Evolutionary conservation across 345 rosid species (phyloP).

Genomic region (Microthlaspi erraticum): DNA sequence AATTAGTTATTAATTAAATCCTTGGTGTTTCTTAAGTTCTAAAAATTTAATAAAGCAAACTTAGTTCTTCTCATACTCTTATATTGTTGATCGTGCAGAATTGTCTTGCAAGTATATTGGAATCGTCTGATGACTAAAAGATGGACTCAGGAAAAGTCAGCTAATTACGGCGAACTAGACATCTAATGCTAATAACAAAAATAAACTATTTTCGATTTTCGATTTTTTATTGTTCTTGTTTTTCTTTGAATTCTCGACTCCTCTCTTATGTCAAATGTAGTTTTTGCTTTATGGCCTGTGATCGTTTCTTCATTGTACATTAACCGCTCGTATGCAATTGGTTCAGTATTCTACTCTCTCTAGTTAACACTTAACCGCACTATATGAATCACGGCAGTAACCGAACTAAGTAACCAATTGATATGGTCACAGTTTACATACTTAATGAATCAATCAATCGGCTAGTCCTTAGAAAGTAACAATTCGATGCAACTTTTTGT

Average conservation of each 20-base stretch:
- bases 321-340: conserved; percentile 13
- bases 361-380: background rate
- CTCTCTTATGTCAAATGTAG: conserved; percentile 3
- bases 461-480: background rate
- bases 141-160: background rate
- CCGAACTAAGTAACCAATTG: too few relatives aligned
- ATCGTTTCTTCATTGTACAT: conserved; percentile 9
- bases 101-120: conserved; percentile 48
- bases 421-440: background rate
- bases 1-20: background rate
- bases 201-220: background rate
- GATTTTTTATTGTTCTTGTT: conserved; percentile 17
- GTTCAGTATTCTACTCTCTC: conserved; percentile 5
- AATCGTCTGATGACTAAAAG: conserved; percentile 38
- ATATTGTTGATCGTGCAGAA: conserved; percentile 36
- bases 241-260: conserved; percentile 7
- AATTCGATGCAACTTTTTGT: background rate
- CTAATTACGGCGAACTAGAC: conserved; percentile 31
- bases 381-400: background rate
- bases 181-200: conserved; percentile 18
- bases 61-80: background rate
- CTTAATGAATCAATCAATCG: background rate
- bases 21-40: background rate
- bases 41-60: too few relatives aligned
- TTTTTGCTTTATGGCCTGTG: background rate